Conservation (phyloP, 2,329 filamentous ascomycete species). For the Alternaria atra region DNA sequence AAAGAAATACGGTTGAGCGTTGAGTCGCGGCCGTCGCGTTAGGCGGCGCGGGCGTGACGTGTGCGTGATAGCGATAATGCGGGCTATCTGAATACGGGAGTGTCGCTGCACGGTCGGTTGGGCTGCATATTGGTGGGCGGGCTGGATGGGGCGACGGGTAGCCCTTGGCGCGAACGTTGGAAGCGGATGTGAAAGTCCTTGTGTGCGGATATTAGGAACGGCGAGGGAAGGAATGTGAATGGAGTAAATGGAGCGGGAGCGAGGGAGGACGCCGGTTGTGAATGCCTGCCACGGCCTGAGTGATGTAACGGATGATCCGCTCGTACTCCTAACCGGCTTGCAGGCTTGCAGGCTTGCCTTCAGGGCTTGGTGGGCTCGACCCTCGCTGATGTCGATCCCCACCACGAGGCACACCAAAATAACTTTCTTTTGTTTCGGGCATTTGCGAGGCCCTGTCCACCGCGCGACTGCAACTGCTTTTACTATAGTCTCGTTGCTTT, state of each 20-base stretch:
- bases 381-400: constrained; percentile 24
- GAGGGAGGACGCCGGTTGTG: constrained; percentile 16
- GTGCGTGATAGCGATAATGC: constrained; percentile 18
- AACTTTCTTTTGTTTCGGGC: constrained; percentile 28
- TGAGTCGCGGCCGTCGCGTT: constrained; percentile 16
- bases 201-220: not conserved
- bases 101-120: constrained; percentile 24
- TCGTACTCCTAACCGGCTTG: constrained; percentile 11
- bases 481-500: not conserved
- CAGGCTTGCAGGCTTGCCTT: not conserved
- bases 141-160: constrained; percentile 11
- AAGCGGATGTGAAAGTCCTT: not conserved
- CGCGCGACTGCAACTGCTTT: not conserved
- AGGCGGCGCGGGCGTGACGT: constrained; percentile 28
- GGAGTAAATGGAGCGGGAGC: constrained; percentile 10
- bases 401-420: constrained; percentile 32
- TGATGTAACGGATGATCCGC: constrained; percentile 20
- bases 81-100: constrained; percentile 28
- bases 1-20: not conserved
- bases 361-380: constrained; percentile 18
- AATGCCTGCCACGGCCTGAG: constrained; percentile 11
- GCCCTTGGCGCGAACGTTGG: constrained; percentile 10
- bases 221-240: not conserved
- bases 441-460: not conserved
- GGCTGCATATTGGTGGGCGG: constrained; percentile 28